Evolutionary conservation across 2,329 filamentous ascomycete species (phyloP), one percentile per base, ranked within the genome.

Genomic region (Leptographium procerum): DNA sequence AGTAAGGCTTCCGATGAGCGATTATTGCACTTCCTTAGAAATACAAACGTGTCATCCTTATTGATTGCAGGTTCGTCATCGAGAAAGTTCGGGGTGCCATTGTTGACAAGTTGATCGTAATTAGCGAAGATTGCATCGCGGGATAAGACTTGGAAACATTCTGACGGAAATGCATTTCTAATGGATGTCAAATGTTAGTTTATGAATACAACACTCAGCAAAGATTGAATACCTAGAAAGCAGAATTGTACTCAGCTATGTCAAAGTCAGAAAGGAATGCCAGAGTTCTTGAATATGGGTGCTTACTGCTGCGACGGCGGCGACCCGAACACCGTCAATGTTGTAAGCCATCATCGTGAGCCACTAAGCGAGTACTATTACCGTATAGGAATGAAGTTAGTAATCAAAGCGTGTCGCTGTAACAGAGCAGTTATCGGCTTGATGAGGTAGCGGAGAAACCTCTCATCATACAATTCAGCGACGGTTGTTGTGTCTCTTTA

Each of bases 221-320:
- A 5, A 9, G 3, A 22, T 2, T 26, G 2, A 6, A 14, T 56
- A 59, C 58, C 58, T 52, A 7, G 36, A 29, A 19, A 55, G 19
- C 29, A 57, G 26, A 29, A 59, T 40, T 2, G 22, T 43, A 33
- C 58, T 59, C 6, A 59, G 48, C 58, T 59, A 19, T 24, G 10
- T n/a, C 10, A n/a, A 29, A 24, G 45, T 36, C n/a, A 34, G 29
- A 28, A 4, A n/a, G 5, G 28, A 40, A 45, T 9, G 40, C 40
- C n/a, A 19, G 2, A 19, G 16, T 43, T 19, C 16, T 8, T n/a
- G 40, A n/a, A n/a, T 19, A 43, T n/a, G 16, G 9, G 1, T 43
- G 16, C 55, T 9, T 57, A 57, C 56, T 13, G 56, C 50, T 3
- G 56, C 47, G 29, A 54, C 9, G n/a, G 52, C 16, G 3, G 24